Percentiles rank a stretch among this genome's conserved stretches.
phyloP scores from a whole-genome alignment of 768 basidiomycete genomes.

The Sarcomyxa edulis region DNA sequence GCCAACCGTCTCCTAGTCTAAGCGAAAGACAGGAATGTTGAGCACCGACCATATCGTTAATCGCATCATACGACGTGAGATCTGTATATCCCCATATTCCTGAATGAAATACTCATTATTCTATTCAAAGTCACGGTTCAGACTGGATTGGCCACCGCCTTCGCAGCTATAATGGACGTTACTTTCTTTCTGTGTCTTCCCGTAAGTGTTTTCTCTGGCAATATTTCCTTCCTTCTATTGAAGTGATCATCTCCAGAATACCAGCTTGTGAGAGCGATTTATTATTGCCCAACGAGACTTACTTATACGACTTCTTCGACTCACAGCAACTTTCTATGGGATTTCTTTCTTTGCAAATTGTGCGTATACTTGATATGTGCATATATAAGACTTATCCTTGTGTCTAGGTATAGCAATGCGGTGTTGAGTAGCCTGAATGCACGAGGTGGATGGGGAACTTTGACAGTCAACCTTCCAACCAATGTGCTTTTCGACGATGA shows the following conservation, averaged over 20 bases:
- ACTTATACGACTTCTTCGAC: background rate
- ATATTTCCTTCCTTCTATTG: too few species aligned
- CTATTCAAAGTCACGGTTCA: conserved; percentile 9
- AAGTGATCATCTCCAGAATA: background rate
- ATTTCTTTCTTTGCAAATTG: conserved; percentile 4
- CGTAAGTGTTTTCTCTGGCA: too few species aligned
- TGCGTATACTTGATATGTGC: too few species aligned
- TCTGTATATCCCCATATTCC: background rate
- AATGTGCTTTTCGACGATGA: too few species aligned
- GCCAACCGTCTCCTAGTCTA: too few species aligned
- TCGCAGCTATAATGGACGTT: conserved; percentile 4
- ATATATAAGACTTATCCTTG: too few species aligned
- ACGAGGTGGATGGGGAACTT: conserved; percentile 7
- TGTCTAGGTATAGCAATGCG: conserved; percentile 8
- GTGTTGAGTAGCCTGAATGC: conserved; percentile 6
- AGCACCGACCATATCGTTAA: conserved; percentile 5
- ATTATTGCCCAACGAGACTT: background rate
- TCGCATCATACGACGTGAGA: conserved; percentile 4
- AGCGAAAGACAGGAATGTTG: conserved; percentile 4
- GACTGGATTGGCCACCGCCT: conserved; percentile 6
- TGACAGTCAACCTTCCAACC: too few species aligned
- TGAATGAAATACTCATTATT: too few species aligned
- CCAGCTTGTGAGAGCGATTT: background rate
- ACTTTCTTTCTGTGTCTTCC: conserved; percentile 1
- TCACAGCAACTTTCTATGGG: conserved; percentile 7